These are phyloP conservation scores for Tuber microsphaerosporum DNA, from an alignment of 495 filamentous ascomycete genomes.

Conservation along the genomic window DNA sequence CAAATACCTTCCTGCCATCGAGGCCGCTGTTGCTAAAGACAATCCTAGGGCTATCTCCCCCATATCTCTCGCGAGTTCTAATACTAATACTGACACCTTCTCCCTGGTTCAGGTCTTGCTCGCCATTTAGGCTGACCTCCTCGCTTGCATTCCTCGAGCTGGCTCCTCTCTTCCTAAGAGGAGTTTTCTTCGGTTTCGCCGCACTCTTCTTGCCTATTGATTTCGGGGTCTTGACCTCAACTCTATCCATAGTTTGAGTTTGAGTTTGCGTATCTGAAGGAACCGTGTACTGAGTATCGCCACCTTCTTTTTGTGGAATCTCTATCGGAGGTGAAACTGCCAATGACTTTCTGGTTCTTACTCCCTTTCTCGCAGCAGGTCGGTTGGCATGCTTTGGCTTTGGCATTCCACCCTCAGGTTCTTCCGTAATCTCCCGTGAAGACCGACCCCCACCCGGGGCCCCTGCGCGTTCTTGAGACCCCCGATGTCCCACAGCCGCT, in stretches of 20 bases:
- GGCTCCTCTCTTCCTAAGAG: slow-evolving; percentile 10
- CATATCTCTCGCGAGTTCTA: slow-evolving; percentile 30
- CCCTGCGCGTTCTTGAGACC: slow-evolving; percentile 5
- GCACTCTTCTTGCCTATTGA: slow-evolving; percentile 8
- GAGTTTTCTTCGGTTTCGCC: slow-evolving; percentile 9
- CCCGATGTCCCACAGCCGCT: neutral
- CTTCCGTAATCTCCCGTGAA: slow-evolving; percentile 6
- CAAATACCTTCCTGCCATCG: slow-evolving; percentile 25
- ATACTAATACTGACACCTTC: slow-evolving; percentile 3
- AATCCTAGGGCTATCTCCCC: slow-evolving; percentile 33
- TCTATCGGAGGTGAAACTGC: slow-evolving; percentile 10
- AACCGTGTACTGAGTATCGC: slow-evolving; percentile 36
- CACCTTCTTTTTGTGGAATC: slow-evolving; percentile 4
- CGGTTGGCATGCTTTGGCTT: slow-evolving; percentile 22
- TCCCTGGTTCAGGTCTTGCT: neutral
- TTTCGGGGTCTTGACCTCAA: slow-evolving; percentile 18
- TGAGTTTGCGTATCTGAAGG: slow-evolving; percentile 26
- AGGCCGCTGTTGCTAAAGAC: slow-evolving; percentile 38
- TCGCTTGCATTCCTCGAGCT: slow-evolving; percentile 6
- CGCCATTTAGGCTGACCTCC: neutral
- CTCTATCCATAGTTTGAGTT: slow-evolving; percentile 14
- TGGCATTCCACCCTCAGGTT: slow-evolving; percentile 7
- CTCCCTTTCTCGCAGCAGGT: slow-evolving; percentile 13
- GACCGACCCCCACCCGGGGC: neutral
- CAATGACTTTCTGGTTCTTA: slow-evolving; percentile 11